phyloP scores from a whole-genome alignment of 805 yeast genomes.

The Pichia membranifaciens region DNA sequence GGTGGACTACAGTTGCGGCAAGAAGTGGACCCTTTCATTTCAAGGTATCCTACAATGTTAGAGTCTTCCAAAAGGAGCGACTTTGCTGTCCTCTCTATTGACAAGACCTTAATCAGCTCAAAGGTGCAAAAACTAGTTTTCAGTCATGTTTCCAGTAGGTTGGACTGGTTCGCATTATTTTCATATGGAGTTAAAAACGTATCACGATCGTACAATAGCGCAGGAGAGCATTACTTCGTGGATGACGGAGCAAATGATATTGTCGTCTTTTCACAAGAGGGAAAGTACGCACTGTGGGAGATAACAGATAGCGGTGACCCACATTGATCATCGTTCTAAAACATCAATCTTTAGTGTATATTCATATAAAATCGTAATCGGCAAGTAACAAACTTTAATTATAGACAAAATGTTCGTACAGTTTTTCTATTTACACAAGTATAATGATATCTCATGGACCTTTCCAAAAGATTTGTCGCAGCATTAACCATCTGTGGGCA shows the following conservation, averaged over 20 bases:
- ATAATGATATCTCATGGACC: neutral
- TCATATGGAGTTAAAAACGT: constrained; percentile 27
- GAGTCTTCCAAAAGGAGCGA: constrained; percentile 5
- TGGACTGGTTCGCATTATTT: constrained; percentile 24
- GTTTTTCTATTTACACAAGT: no score
- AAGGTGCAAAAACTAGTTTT: neutral
- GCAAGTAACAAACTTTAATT: neutral
- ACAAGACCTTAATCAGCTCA: constrained; percentile 1
- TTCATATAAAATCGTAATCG: no score
- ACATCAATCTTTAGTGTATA: no score
- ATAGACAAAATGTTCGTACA: neutral
- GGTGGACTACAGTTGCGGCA: constrained; percentile 25
- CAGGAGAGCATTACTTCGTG: constrained; percentile 25
- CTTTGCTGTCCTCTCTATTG: constrained; percentile 1
- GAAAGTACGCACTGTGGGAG: constrained; percentile 26
- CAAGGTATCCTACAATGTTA: constrained; percentile 19
- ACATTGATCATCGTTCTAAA: constrained; percentile 7
- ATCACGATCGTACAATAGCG: constrained; percentile 22
- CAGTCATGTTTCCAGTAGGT: neutral
- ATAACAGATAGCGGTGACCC: constrained; percentile 27
- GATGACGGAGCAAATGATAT: constrained; percentile 28
- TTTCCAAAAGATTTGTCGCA: neutral
- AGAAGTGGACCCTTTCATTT: constrained; percentile 20
- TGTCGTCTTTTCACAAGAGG: constrained; percentile 17
- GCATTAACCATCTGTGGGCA: no score